A percentile compares a stretch with the other conserved stretches of the same genome.
Conservation (phyloP, 2,329 filamentous ascomycete genomes). For the Lasiodiplodia gonubiensis region DNA sequence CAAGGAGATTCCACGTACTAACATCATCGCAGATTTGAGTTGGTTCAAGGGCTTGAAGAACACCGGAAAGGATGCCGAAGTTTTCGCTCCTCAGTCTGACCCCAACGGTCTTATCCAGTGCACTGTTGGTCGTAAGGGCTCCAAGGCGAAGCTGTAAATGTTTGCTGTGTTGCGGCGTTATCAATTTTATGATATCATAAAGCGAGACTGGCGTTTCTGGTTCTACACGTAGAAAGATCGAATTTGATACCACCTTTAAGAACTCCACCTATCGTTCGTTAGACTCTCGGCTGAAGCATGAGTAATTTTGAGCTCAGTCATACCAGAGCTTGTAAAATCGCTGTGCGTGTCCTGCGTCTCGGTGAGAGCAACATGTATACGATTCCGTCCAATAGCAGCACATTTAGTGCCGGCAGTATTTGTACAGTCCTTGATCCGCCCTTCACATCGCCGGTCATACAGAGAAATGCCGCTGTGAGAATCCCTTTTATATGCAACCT, state of each 20-base stretch:
- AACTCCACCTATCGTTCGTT: neutral
- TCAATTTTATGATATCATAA: constrained; percentile 24
- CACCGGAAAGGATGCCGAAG: constrained; percentile 92
- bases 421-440: neutral
- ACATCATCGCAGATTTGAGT: constrained; percentile 71
- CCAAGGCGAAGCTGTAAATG: constrained; percentile 51
- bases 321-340: neutral
- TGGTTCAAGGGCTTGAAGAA: constrained; percentile 98
- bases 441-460: neutral
- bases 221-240: constrained; percentile 3
- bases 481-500: constrained; percentile 16
- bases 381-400: neutral
- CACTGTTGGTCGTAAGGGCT: constrained; percentile 71
- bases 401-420: constrained; percentile 1
- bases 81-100: constrained; percentile 89
- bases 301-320: neutral
- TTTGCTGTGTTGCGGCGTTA: neutral
- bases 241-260: neutral
- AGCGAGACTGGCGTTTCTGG: constrained; percentile 29
- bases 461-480: constrained; percentile 15
- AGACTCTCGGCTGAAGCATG: too few species aligned
- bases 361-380: neutral
- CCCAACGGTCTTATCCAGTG: constrained; percentile 97
- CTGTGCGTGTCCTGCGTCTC: neutral
- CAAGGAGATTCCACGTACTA: constrained; percentile 31